A percentile compares a stretch with the other conserved stretches of the same genome.
These are phyloP conservation scores for Phaeophleospora eucalypticola DNA, from an alignment of 2,329 filamentous ascomycete species.

Conservation along the genomic window DNA sequence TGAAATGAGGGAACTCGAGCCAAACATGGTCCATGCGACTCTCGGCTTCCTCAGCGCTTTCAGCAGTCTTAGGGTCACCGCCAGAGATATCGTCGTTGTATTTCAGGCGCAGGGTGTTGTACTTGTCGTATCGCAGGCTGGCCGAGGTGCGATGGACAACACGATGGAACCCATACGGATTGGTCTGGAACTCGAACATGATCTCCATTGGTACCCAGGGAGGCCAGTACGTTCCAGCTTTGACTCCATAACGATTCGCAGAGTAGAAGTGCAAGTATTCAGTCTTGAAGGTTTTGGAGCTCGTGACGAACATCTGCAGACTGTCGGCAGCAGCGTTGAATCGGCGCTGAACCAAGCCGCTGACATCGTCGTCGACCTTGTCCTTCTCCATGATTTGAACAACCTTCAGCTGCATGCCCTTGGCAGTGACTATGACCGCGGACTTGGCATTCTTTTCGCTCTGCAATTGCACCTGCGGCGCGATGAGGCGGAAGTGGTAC, in stretches of 20 bases:
- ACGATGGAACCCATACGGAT: conserved; percentile 95
- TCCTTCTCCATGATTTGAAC: conserved; percentile 98
- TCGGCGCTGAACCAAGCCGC: conserved; percentile 87
- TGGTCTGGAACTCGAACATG: conserved; percentile 92
- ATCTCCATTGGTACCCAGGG: conserved; percentile 98
- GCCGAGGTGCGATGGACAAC: conserved; percentile 97
- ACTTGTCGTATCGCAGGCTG: conserved; percentile 92
- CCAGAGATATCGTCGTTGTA: conserved; percentile 89
- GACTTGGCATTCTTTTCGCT: conserved; percentile 97
- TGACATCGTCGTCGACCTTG: conserved; percentile 85
- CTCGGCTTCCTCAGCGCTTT: conserved; percentile 46
- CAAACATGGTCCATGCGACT: conserved; percentile 90
- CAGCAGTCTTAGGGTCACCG: conserved; percentile 46
- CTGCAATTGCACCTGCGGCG: conserved; percentile 94
- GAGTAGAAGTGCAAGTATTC: conserved; percentile 89
- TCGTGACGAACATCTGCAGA: conserved; percentile 95
- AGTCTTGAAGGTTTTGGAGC: conserved; percentile 81
- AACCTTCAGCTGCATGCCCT: conserved; percentile 97
- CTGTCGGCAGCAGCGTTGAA: conserved; percentile 96
- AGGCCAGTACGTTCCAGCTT: conserved; percentile 83
- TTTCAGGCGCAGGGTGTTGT: conserved; percentile 93
- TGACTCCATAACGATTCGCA: conserved; percentile 85
- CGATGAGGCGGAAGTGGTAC: conserved; percentile 91
- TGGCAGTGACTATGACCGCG: conserved; percentile 92
- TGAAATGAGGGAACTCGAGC: conserved; percentile 91